Conservation (phyloP, 306 rosid species). For the Prunus mira region DNA sequence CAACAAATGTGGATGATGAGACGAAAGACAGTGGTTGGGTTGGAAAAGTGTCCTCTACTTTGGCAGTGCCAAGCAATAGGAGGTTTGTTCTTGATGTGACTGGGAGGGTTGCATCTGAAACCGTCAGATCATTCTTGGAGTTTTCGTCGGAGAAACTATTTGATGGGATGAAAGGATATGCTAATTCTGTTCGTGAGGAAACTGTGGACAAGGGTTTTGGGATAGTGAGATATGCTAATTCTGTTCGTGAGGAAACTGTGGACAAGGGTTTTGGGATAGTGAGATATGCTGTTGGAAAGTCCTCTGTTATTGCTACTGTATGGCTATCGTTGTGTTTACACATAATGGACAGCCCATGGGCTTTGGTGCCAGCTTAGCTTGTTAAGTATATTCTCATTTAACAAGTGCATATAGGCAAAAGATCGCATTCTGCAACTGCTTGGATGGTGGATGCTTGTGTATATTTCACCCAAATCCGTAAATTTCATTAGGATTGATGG, state of each 20-base stretch:
- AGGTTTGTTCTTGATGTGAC: slow-evolving; percentile 58
- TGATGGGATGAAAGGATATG: slow-evolving; percentile 38
- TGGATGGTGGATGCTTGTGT: slow-evolving; percentile 23
- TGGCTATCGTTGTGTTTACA: slow-evolving; percentile 65
- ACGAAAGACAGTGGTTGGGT: slow-evolving; percentile 43
- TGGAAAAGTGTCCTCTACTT: slow-evolving; percentile 43
- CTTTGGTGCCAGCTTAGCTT: slow-evolving; percentile 45
- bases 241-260: slow-evolving; percentile 44
- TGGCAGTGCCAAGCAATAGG: slow-evolving; percentile 65
- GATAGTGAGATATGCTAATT: slow-evolving; percentile 32
- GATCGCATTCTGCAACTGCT: slow-evolving; percentile 11
- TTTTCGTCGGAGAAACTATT: slow-evolving; percentile 48
- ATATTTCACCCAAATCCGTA: neutral
- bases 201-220: slow-evolving; percentile 43
- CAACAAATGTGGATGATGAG: slow-evolving; percentile 11
- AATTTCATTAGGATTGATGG: slow-evolving; percentile 10
- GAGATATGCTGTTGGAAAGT: slow-evolving; percentile 53
- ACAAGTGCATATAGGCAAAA: neutral
- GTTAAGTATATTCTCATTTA: slow-evolving; percentile 7
- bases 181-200: slow-evolving; percentile 42
- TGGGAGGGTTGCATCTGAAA: slow-evolving; percentile 72
- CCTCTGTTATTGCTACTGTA: slow-evolving; percentile 44
- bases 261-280: slow-evolving; percentile 46
- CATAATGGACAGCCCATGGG: slow-evolving; percentile 47
- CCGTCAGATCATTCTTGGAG: slow-evolving; percentile 61